These are phyloP conservation scores for Henckelia pumila DNA, from an alignment of 257 asterid genomes.

Conservation along the genomic window DNA sequence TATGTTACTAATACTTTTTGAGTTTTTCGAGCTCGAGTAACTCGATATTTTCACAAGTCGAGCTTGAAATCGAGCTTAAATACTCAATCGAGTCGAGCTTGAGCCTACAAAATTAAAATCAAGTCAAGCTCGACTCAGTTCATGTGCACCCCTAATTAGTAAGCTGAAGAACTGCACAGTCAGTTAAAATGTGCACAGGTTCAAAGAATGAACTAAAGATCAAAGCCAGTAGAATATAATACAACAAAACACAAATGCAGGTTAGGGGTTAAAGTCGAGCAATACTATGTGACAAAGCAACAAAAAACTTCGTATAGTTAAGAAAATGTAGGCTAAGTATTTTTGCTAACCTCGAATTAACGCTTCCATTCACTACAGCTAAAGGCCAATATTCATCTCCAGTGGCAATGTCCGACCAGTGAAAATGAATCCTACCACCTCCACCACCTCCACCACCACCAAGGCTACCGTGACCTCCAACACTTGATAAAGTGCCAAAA, in stretches of 20 bases:
- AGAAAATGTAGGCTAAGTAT: constrained; percentile 19
- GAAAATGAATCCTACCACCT: constrained; percentile 97
- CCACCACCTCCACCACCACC: constrained; percentile 94
- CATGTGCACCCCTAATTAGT: too few species aligned
- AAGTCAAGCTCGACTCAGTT: too few species aligned
- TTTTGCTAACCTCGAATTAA: constrained; percentile 58
- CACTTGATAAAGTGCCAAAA: constrained; percentile 71
- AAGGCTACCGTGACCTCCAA: constrained; percentile 79
- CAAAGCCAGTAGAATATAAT: too few species aligned
- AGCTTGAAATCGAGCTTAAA: too few species aligned
- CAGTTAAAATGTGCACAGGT: neutral
- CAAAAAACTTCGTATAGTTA: constrained; percentile 9
- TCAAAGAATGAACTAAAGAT: neutral
- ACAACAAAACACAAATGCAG: neutral
- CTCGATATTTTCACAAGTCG: too few species aligned
- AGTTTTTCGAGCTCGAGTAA: too few species aligned
- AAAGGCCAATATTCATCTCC: constrained; percentile 93
- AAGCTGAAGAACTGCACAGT: neutral
- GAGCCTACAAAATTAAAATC: too few species aligned
- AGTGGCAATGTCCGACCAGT: constrained; percentile 92
- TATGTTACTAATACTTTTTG: too few species aligned
- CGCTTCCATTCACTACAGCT: constrained; percentile 81
- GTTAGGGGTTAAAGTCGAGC: constrained; percentile 8
- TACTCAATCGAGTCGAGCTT: too few species aligned
- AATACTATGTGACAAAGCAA: constrained; percentile 17